Conservation (phyloP, 2,329 filamentous ascomycete species). For the Periconia sp. region DNA sequence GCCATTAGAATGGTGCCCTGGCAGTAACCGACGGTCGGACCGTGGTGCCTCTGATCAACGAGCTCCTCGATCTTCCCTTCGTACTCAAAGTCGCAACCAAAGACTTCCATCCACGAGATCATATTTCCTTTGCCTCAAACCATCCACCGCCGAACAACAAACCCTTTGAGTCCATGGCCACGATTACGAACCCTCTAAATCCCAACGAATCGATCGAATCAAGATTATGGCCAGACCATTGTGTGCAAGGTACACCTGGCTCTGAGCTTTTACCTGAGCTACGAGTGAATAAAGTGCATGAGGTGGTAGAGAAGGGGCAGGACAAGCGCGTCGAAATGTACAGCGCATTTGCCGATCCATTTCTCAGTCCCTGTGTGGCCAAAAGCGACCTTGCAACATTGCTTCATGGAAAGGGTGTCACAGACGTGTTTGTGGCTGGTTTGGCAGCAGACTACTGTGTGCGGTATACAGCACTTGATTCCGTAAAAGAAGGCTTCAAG, state of each 20-base stretch:
- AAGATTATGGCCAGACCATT: constrained; percentile 87
- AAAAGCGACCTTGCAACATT: constrained; percentile 63
- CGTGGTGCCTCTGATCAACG: constrained; percentile 72
- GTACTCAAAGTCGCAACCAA: constrained; percentile 78
- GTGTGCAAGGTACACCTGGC: constrained; percentile 73
- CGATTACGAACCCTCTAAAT: constrained; percentile 68
- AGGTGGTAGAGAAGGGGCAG: constrained; percentile 75
- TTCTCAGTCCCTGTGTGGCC: constrained; percentile 60
- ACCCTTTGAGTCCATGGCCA: constrained; percentile 67
- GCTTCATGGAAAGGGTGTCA: constrained; percentile 62
- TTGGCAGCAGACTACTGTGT: constrained; percentile 91
- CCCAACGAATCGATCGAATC: constrained; percentile 64
- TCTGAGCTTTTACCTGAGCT: constrained; percentile 75
- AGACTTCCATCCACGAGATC: constrained; percentile 82
- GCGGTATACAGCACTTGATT: constrained; percentile 76
- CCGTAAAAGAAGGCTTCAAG: constrained; percentile 71
- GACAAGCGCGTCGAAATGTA: constrained; percentile 85
- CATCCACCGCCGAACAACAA: constrained; percentile 64
- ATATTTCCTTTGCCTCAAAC: constrained; percentile 87
- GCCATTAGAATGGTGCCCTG: constrained; percentile 73
- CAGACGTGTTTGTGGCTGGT: constrained; percentile 83
- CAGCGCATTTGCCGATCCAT: constrained; percentile 83
- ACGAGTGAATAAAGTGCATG: constrained; percentile 60
- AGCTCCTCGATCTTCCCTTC: constrained; percentile 72
- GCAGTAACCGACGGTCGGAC: constrained; percentile 74